Evolutionary conservation across 1,139 yeast genomes (phyloP), one percentile per base, ranked within the genome.

Genomic region (Petasospora rhodanensis): DNA sequence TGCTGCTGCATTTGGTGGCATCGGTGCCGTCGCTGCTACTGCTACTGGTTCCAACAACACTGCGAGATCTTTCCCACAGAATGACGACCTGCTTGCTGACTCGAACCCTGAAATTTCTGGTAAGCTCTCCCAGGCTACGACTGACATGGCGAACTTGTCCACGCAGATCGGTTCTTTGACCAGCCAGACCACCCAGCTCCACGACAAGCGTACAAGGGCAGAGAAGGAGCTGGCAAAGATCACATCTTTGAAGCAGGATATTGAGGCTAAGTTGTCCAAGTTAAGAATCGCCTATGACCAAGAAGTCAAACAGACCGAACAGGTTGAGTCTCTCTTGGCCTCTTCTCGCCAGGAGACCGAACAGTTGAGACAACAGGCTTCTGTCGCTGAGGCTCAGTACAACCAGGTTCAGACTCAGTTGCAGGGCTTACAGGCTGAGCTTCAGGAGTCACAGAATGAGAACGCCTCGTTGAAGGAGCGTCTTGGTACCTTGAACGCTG

Each of bases 71-170:
- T 18, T 31, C 26, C 26, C 34, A 32, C 28, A 38, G 11, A 71
- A 72, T 43, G 62, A 61, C 32, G 85, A 77, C 41, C 56, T 76
- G 29, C 61, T 74, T 34, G 78, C 80, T 1, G 82, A 76, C 41
- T 51, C 69, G 3, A 62, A 45, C 26, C 46, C 54, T 55, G 79
- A 70, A 33, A 68, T 76, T 5, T 73, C 86, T 1, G 76, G 79
- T 17, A 78, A 81, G 51, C 64, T 86, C 31, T 78, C 94, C 0
- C 75, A 75, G 43, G 89, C 94, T 4, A 78, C 93, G 12, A 75
- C 91, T 4, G 96, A 86, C 47, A 71, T 85, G 56, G 96, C 95
- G 13, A 86, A 89, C 49, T 69, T 83, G 30, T 82, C 94, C 2
- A 85, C 81, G 51, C 96, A 89, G 61, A 79, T 86, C 41, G 78